phyloP scores from a whole-genome alignment of 768 basidiomycete species.

The Rhizopogon rudus region DNA sequence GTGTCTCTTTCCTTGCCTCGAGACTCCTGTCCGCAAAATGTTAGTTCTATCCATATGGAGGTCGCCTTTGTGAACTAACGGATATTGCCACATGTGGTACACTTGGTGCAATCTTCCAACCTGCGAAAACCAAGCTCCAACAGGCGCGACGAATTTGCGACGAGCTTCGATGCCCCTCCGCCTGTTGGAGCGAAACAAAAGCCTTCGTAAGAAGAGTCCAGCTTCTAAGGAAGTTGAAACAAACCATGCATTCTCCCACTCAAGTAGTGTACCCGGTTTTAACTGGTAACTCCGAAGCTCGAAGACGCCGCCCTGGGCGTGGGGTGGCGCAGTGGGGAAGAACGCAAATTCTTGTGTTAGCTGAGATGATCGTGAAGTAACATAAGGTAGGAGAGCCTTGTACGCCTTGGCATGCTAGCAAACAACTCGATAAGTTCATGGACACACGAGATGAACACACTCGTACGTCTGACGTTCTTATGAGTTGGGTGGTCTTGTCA shows the following conservation, averaged over 20 bases:
- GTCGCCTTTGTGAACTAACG: constrained; percentile 43
- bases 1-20: constrained; percentile 73
- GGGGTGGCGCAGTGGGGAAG: constrained; percentile 87
- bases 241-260: constrained; percentile 94
- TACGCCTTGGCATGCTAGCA: constrained; percentile 64
- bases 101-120: constrained; percentile 82
- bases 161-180: constrained; percentile 93
- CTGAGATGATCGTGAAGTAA: constrained; percentile 70
- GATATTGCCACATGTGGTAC: constrained; percentile 97
- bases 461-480: constrained; percentile 60
- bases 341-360: constrained; percentile 94
- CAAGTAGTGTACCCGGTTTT: constrained; percentile 83
- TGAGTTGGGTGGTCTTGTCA: constrained; percentile 66
- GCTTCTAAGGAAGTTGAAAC: constrained; percentile 10
- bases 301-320: constrained; percentile 84
- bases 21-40: constrained; percentile 46
- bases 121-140: constrained; percentile 92
- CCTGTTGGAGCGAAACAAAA: constrained; percentile 39
- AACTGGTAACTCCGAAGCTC: constrained; percentile 88
- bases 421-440: neutral
- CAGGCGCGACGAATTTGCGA: constrained; percentile 76
- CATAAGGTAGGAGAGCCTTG: constrained; percentile 69
- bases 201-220: constrained; percentile 2
- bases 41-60: constrained; percentile 2
- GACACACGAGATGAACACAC: neutral